Evolutionary conservation across 768 basidiomycete species (phyloP), one percentile per base, ranked within the genome.

Genomic region (Megacollybia marginata): DNA sequence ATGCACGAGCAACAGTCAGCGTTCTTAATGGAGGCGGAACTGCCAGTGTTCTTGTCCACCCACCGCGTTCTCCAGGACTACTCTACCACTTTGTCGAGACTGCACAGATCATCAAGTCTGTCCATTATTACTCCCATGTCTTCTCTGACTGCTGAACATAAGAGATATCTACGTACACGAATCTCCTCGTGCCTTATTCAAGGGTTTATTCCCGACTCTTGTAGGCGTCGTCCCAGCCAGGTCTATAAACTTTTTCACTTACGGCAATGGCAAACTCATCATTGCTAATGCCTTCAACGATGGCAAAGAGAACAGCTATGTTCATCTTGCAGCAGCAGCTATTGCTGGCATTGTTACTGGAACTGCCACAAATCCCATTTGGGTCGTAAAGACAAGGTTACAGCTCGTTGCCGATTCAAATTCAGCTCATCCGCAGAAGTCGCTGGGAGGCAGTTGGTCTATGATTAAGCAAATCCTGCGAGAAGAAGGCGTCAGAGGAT

Each of bases 331-430:
- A 1, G 88, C 95, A 0, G 96, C 94, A 1, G 87, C 90, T 0
- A 61, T 83, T 9, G 95, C 95, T 1, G 94, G 95, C 1, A 71
- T 98, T 55, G 72, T 75, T 32, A 99, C 96, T 0, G 80, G 93
- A 5, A 85, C 91, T 0, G 91, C 82, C 10, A 98, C 96, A 18
- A 99, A 99, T 64, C 96, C 96, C 0, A 95, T 99, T 20, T 99
- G 96, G 96, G 96, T 99, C 44, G 92, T 99, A 53, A 99, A 98
- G 67, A 99, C 96, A 42, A 84, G 95, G 7, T 59, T 99, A 48
- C 96, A 99, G 62, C 80, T 99, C 49, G 52, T 57, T 46, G 12
- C 48, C 46, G 33, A 49, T 44, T 13, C 56, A 11, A 52, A 55
- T 32, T 23, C 57, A 46, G 43, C 55, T 52, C 15, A 49, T 9